Conservation (phyloP, 768 basidiomycete genomes). For the Rhizopogon roseolus region DNA sequence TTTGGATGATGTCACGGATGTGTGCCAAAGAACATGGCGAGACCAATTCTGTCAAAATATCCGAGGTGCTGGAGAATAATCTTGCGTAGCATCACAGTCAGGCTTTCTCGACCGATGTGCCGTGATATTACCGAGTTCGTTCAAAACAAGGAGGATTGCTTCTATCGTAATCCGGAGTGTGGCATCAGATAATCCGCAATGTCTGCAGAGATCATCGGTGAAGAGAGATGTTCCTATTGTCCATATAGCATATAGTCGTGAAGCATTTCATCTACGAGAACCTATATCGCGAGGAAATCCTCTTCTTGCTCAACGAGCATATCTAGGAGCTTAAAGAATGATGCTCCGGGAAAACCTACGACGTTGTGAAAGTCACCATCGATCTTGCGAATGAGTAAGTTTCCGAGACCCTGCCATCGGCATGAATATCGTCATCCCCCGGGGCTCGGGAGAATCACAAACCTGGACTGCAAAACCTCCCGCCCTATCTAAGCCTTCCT, state of each 20-base stretch:
- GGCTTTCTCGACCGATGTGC: no score
- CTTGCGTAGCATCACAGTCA: no score
- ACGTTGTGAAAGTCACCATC: slow-evolving; percentile 90
- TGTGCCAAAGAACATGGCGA: no score
- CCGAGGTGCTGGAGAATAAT: no score
- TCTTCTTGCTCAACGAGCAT: slow-evolving; percentile 68
- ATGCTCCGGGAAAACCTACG: slow-evolving; percentile 87
- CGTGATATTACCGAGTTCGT: no score
- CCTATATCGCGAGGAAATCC: slow-evolving; percentile 50
- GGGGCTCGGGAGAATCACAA: slow-evolving; percentile 9
- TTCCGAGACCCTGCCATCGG: slow-evolving; percentile 67
- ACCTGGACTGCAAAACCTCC: slow-evolving; percentile 96
- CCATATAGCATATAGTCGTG: neutral
- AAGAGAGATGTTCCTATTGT: neutral
- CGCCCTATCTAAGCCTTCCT: slow-evolving; percentile 83
- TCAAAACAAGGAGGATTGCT: no score
- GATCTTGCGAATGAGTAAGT: slow-evolving; percentile 74
- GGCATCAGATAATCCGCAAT: no score
- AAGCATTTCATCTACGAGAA: neutral
- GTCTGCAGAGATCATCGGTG: neutral
- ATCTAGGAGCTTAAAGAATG: slow-evolving; percentile 74
- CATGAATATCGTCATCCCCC: neutral
- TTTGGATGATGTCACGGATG: no score
- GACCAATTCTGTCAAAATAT: no score
- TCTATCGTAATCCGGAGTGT: no score